A percentile compares a stretch with the other conserved stretches of the same genome.
Evolutionary conservation across 257 asterid genomes (phyloP).

Genomic region (Oldenlandia corymbosa): DNA sequence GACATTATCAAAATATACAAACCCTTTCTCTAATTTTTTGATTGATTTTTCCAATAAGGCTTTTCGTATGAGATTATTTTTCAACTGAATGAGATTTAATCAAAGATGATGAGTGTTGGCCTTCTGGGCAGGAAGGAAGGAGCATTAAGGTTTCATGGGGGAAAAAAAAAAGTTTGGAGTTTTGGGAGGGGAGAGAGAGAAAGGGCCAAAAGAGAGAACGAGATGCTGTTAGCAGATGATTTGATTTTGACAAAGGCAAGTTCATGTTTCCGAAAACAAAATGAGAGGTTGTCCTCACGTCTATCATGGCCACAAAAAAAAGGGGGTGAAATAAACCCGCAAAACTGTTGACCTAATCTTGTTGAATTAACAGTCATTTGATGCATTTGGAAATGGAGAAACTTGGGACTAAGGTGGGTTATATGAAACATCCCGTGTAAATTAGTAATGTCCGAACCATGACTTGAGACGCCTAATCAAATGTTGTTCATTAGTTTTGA

Average conservation of each 20-base stretch:
- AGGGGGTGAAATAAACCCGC: no score
- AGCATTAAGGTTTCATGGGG: neutral
- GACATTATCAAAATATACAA: conserved; percentile 38
- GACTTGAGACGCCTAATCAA: no score
- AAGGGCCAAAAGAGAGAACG: conserved; percentile 1
- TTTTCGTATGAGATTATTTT: neutral
- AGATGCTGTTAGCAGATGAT: neutral
- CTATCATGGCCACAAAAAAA: conserved; percentile 11
- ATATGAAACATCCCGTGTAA: no score
- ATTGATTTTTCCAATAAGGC: neutral
- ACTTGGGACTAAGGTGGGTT: no score
- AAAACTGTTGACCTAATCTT: no score
- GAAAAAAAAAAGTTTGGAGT: neutral
- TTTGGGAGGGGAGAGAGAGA: neutral
- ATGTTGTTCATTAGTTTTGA: no score
- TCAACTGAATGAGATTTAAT: no score
- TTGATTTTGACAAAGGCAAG: neutral
- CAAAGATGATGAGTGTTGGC: neutral
- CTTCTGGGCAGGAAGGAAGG: neutral
- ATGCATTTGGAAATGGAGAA: no score
- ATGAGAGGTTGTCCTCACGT: conserved; percentile 12
- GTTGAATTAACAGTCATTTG: no score
- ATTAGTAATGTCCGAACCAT: no score
- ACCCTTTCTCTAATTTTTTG: neutral
- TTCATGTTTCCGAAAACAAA: neutral